Base-by-base conservation (phyloP, 129 eudicot genomes). In the Saussurea involucrata region DNA sequence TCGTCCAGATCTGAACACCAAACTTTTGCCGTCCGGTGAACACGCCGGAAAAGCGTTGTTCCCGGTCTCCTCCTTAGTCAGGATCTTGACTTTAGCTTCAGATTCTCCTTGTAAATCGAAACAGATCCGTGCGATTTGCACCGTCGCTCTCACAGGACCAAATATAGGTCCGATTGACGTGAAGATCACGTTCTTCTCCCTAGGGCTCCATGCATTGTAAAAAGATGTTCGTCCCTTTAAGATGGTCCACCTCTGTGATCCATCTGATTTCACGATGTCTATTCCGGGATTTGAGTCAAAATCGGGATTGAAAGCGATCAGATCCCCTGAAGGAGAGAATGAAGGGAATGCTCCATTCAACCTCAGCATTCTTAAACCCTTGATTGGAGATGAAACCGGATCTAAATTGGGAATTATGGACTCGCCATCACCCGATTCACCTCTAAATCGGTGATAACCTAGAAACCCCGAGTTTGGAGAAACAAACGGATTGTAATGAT, bases 371-470 rank as follows among this genome's bases (percentile, higher is more conserved):
- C 80, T 29, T 20, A 94, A 76, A 18, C 79, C 76, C 32, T 81
- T 71, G 32, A 85, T 22, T 4, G 97, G 92, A 13, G 93, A 91
- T 11, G 33, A 34, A 8, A 94, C 85, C 1, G 55, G 76, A 2
- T 83, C 88, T 7, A 94, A 63, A 72, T 85, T 83, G 0, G 96
- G 97, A 21, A 89, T 81, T 1, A 79, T 42, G 5, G 82, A 69
- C 31, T 81, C 87, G 0, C 88, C 91, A 0, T 68, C 36, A 3
- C 75, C 60, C 2, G 87, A 72, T 68, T 84, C 85, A 0, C 98
- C 98, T 36, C 98, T 86, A 69, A 87, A 94, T 0, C 97, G 85
- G 44, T 94, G 98, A 76, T 88, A 94, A 24, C 98, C 97, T 4
- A 94, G 69, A 28, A 66, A 69, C 12, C 72, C 68, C 1, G 87